Base-by-base conservation (phyloP, 805 yeast species). In the Wickerhamiella musiphila region DNA sequence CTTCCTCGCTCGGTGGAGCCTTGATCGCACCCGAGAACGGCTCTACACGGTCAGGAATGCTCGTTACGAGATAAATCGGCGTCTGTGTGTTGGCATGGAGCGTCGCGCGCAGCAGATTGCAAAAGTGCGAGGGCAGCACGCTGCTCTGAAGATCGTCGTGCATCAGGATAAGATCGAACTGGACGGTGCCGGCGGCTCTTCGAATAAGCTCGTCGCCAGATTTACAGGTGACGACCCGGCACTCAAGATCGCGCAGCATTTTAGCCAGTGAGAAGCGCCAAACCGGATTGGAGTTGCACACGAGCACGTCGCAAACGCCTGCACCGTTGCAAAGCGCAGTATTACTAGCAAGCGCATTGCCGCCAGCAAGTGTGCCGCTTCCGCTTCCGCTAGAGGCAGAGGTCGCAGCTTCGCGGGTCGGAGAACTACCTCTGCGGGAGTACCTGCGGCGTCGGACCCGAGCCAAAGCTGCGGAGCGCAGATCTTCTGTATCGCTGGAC, bases 241-340 rank as follows among this genome's bases (percentile, higher is more conserved):
- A 82, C 1, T 92, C 93, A 16, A 73, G 48, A 32, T 64, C 61
- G 37, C 70, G 79, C 36, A 86, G 57, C 39, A 73, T 63, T 36
- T 65, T 68, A 26, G 70, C 65, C 18, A 75, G 65, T 10, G 79
- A 63, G 45, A 68, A 78, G 30, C 93, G 56, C 42, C 79, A 73
- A 35, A 76, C 76, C 0, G 94, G 90, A 37, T 79, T 78, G 2
- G 90, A 82, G 45, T 82, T 94, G 53, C 94, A 83, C 10, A 82
- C 59, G 28, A 86, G 57, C 4, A 83, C 73, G 49, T 79, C 56
- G 33, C 34, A 35, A 19, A 34, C 35, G 13, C 36, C 32, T n/a
- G n/a, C n/a, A n/a, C n/a, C n/a, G n/a, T n/a, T 5, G 47, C 35
- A 23, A 55, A 34, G 17, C 59, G 49, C 32, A 66, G 54, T n/a